Evolutionary conservation across 768 basidiomycete species (phyloP).

Genomic region (Amanita inopinata): DNA sequence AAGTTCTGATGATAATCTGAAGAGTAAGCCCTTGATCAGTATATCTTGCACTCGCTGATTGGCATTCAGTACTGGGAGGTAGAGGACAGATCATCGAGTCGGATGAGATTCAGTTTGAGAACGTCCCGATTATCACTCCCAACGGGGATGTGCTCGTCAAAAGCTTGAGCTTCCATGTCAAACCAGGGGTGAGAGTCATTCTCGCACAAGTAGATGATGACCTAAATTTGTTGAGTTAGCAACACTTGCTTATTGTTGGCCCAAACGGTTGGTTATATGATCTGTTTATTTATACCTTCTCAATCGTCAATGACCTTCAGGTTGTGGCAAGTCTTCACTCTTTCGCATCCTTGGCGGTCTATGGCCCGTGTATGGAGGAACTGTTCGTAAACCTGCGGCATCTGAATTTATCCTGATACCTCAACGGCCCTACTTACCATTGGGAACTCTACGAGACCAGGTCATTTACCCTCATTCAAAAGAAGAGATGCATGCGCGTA

Average conservation of each 20-base stretch:
- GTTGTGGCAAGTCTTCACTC: constrained; percentile 82
- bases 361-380: constrained; percentile 82
- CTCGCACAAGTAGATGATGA: not conserved
- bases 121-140: constrained; percentile 92
- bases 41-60: not conserved
- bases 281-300: not conserved
- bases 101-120: constrained; percentile 85
- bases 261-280: constrained; percentile 60
- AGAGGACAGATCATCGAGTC: constrained; percentile 75
- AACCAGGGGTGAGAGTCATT: constrained; percentile 57
- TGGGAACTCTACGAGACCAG: constrained; percentile 92
- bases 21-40: constrained; percentile 39
- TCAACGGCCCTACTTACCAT: constrained; percentile 89
- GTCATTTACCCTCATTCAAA: constrained; percentile 90
- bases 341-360: constrained; percentile 95
- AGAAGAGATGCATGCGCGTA: constrained; percentile 69
- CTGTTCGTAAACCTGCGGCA: constrained; percentile 83
- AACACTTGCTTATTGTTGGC: constrained; percentile 88
- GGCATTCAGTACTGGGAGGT: constrained; percentile 55
- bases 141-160: constrained; percentile 89
- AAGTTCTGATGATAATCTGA: constrained; percentile 59
- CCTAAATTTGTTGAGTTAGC: constrained; percentile 32
- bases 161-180: constrained; percentile 80
- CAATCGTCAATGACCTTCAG: constrained; percentile 27
- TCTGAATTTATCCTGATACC: constrained; percentile 91